A percentile compares a stretch with the other conserved stretches of the same genome.
These are phyloP conservation scores for Lodderomyces parapsilosis DNA, from an alignment of 1,139 yeast genomes.

Conservation along the genomic window DNA sequence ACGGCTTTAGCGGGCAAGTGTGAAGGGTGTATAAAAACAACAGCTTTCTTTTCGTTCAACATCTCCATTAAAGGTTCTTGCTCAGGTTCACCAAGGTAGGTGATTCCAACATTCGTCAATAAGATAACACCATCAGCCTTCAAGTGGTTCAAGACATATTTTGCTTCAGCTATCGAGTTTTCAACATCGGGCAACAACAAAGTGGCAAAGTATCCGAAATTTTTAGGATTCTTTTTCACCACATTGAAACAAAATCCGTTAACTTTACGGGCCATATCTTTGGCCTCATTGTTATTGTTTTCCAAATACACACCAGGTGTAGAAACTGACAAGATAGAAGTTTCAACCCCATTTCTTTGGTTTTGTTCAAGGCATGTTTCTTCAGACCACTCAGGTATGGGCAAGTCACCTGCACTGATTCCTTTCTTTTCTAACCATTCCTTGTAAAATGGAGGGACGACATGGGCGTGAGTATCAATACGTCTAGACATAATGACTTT, in stretches of 20 bases:
- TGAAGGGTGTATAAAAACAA: not conserved
- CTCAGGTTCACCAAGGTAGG: not conserved
- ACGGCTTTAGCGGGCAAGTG: not conserved
- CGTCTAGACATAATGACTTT: not conserved
- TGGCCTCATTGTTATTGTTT: not conserved
- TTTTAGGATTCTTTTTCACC: not conserved
- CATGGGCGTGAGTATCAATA: not conserved
- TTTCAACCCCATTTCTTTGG: not conserved
- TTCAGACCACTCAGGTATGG: not conserved
- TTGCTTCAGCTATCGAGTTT: not conserved
- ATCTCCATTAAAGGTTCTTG: not conserved
- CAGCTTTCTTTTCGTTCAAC: not conserved
- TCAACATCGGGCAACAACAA: not conserved
- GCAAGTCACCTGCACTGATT: not conserved
- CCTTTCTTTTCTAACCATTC: not conserved
- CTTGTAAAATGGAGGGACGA: not conserved
- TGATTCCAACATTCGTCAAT: not conserved
- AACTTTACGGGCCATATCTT: not conserved
- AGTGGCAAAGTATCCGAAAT: not conserved
- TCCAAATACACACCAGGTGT: not conserved
- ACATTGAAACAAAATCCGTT: not conserved
- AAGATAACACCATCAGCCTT: not conserved
- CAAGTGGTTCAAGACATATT: not conserved
- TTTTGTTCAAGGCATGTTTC: not conserved
- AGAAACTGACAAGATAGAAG: not conserved